Percentiles rank a stretch among this genome's conserved stretches.
phyloP scores from a whole-genome alignment of 192 early-diverging fungal species.

The Mortierella alpina region DNA sequence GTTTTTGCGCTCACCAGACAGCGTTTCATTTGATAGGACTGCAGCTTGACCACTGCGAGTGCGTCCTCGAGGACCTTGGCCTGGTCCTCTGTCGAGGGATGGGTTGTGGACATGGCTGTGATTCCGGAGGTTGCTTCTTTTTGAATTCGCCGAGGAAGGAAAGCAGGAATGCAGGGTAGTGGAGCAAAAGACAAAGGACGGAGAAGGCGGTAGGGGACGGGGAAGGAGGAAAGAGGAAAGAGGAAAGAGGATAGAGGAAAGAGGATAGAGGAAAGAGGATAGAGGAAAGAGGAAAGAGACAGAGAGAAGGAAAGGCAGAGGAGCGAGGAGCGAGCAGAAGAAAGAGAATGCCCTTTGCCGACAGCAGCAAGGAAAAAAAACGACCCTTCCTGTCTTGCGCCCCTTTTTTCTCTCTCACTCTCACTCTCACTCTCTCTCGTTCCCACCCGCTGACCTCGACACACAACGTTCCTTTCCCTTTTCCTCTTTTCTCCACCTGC shows the following conservation, averaged over 20 bases:
- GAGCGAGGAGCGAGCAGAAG: neutral
- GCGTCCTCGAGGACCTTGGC: constrained; percentile 92
- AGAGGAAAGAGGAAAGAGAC: neutral
- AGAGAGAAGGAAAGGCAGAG: neutral
- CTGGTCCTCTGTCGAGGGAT: constrained; percentile 83
- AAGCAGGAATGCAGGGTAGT: too few relatives aligned
- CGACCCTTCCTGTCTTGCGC: neutral
- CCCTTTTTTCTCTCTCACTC: neutral
- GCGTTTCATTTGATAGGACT: constrained; percentile 95
- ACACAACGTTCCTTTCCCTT: too few relatives aligned
- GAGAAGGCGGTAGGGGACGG: neutral
- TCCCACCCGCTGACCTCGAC: too few relatives aligned
- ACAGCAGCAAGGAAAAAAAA: neutral
- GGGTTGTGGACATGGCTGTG: constrained; percentile 40
- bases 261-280: neutral
- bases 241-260: neutral
- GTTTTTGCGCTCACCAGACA: constrained; percentile 74
- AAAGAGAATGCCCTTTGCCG: neutral
- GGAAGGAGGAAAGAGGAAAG: neutral
- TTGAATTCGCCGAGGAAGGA: too few relatives aligned
- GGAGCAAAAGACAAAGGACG: too few relatives aligned
- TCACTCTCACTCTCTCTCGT: neutral
- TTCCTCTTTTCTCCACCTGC: neutral
- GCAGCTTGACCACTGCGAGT: constrained; percentile 92
- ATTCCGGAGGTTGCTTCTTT: neutral